phyloP scores from a whole-genome alignment of 768 basidiomycete species.

The Cubamyces sp. region DNA sequence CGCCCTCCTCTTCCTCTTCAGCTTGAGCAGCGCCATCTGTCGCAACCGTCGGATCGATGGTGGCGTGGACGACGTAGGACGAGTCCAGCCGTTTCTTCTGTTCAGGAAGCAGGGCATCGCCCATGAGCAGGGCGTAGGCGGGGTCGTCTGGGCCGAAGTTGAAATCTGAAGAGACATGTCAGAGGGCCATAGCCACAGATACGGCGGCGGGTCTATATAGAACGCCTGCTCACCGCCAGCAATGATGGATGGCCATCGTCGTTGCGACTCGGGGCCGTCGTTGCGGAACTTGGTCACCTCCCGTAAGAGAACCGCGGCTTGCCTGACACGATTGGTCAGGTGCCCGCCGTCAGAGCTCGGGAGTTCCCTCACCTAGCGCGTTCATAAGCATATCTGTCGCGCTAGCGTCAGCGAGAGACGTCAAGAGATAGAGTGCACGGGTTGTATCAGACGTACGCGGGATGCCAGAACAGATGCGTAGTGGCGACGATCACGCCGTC shows the following conservation, averaged over 20 bases:
- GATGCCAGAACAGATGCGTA: constrained; percentile 97
- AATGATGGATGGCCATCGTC: constrained; percentile 78
- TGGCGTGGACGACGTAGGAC: constrained; percentile 75
- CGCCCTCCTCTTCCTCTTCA: constrained; percentile 50
- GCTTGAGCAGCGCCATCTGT: constrained; percentile 25
- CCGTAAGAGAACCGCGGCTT: constrained; percentile 73
- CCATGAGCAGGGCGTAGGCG: constrained; percentile 77
- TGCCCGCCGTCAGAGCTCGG: background rate
- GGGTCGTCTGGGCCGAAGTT: constrained; percentile 86
- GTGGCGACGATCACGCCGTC: constrained; percentile 80
- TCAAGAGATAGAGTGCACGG: background rate
- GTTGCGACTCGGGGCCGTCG: constrained; percentile 37
- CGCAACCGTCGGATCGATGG: constrained; percentile 65
- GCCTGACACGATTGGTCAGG: constrained; percentile 48
- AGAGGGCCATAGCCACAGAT: background rate
- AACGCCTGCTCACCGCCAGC: constrained; percentile 67
- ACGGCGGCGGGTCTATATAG: background rate
- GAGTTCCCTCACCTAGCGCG: constrained; percentile 57
- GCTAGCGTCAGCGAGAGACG: constrained; percentile 14
- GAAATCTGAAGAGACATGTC: constrained; percentile 62
- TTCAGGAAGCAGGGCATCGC: constrained; percentile 54
- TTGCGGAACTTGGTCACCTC: constrained; percentile 62
- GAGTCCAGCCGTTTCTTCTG: constrained; percentile 56
- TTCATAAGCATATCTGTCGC: constrained; percentile 75
- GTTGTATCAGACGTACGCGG: constrained; percentile 54